phyloP scores from a whole-genome alignment of 2,329 filamentous ascomycete species.

The Leptodontidium sp. region DNA sequence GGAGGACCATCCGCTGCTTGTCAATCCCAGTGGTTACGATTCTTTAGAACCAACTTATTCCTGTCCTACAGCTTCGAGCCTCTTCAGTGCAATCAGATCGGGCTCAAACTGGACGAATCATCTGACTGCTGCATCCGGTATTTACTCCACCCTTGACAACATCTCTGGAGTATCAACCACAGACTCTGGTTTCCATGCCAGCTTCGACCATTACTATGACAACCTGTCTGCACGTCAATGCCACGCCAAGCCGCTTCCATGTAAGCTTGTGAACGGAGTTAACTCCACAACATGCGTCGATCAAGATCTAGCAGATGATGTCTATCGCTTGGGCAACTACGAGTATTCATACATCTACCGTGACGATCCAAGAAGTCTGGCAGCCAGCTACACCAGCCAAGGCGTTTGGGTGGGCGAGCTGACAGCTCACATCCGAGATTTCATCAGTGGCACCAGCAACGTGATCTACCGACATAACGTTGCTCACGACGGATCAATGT shows the following conservation, averaged over 20 bases:
- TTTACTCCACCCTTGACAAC: constrained; percentile 69
- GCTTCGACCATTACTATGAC: constrained; percentile 85
- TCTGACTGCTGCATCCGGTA: constrained; percentile 59
- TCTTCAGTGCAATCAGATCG: constrained; percentile 56
- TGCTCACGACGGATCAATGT: constrained; percentile 80
- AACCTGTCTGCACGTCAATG: constrained; percentile 83
- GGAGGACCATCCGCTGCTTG: constrained; percentile 54
- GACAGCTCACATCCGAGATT: constrained; percentile 67
- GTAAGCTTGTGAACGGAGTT: constrained; percentile 58
- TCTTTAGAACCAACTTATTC: constrained; percentile 77
- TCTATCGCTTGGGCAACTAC: constrained; percentile 81
- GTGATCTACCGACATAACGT: constrained; percentile 77
- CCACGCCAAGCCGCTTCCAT: constrained; percentile 76
- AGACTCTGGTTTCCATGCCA: constrained; percentile 71
- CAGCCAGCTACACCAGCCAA: constrained; percentile 66
- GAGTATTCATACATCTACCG: constrained; percentile 84
- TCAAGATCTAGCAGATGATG: constrained; percentile 68
- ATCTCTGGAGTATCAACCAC: constrained; percentile 69
- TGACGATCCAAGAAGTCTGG: constrained; percentile 67
- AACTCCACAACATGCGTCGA: constrained; percentile 67
- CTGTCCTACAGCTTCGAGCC: constrained; percentile 60
- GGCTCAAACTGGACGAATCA: constrained; percentile 69
- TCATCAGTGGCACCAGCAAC: constrained; percentile 52
- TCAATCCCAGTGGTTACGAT: constrained; percentile 65
- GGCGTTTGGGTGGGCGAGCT: constrained; percentile 81